Evolutionary conservation across 1,284 basidiomycete genomes (phyloP), one percentile per base, ranked within the genome.

Genomic region (Heliocybe sulcata): DNA sequence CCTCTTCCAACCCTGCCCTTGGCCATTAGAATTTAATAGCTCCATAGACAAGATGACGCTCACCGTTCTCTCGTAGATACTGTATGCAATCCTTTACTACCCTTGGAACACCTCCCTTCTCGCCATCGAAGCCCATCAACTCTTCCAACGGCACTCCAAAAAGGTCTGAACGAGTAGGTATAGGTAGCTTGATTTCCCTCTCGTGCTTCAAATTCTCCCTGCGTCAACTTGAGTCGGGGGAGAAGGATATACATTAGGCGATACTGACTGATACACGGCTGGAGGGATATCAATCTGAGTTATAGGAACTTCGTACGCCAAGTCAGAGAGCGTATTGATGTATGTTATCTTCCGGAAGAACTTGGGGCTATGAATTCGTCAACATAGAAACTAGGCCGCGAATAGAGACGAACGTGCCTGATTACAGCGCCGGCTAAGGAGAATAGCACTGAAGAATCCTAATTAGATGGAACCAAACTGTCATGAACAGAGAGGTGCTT

Each of bases 281-380:
- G 90, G 85, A 20, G 88, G 83, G 48, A 94, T 85, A 66, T 93
- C 89, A 53, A 94, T 91, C 64, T 92, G 89, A 0, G 87, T 90
- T 23, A 94, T 66, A 2, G 91, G 91, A 12, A 93, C 81, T 62
- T 87, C 73, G 53, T 74, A 74, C 11, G 90, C 90, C 53, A 94
- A 76, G 35, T 84, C 83, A 19, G 86, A 88, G 11, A 94, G 76
- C 0, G 87, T 91, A 56, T 80, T 73, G 55, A 89, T 77, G 66
- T 72, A 92, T 31, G 76, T 70, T 58, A 94, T 78, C 72, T 94
- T 94, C 61, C 84, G 83, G 66, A 89, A 90, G 72, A 94, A 94
- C 67, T 94, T 94, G 27, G 91, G 90, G 62, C 87, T 90, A 57
- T 22, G 1, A 45, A 45, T 53, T 22, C 52, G 31, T 54, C 31